Evolutionary conservation across 2,329 filamentous ascomycete genomes (phyloP).

Genomic region (Pleoardoris graminearum): DNA sequence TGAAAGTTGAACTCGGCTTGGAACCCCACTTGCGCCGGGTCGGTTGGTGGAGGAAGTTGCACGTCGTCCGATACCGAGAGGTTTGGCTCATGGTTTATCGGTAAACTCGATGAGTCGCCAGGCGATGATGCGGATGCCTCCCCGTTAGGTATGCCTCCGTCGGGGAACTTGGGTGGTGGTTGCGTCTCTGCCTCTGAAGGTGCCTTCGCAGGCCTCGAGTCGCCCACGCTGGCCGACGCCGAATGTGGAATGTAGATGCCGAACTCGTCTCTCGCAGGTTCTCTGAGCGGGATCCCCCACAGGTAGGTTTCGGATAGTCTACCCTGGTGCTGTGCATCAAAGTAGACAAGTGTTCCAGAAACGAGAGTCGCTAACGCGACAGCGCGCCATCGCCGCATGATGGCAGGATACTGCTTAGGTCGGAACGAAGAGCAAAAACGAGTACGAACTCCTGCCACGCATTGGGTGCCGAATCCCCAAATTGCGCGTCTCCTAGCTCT

Average conservation of each 20-base stretch:
- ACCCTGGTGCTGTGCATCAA: not conserved
- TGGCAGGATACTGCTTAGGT: not conserved
- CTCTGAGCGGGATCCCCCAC: not conserved
- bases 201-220: not conserved
- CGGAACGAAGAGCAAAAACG: not conserved
- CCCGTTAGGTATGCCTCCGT: not conserved
- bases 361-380: slow-evolving; percentile 6
- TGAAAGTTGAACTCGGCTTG: slow-evolving; percentile 30
- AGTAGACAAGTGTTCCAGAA: not conserved
- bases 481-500: not conserved
- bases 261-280: not conserved
- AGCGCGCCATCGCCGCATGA: slow-evolving; percentile 2
- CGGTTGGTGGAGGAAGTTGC: not conserved
- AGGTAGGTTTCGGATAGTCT: not conserved
- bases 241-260: not conserved
- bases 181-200: not conserved
- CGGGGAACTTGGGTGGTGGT: not conserved
- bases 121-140: not conserved
- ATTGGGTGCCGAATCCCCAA: not conserved
- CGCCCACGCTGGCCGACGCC: not conserved
- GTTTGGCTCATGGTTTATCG: not conserved
- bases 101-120: not conserved
- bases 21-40: slow-evolving; percentile 14
- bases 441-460: not conserved
- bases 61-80: not conserved